These are phyloP conservation scores for Chytriomyces sp. DNA, from an alignment of 192 early-diverging fungal genomes.

Conservation along the genomic window DNA sequence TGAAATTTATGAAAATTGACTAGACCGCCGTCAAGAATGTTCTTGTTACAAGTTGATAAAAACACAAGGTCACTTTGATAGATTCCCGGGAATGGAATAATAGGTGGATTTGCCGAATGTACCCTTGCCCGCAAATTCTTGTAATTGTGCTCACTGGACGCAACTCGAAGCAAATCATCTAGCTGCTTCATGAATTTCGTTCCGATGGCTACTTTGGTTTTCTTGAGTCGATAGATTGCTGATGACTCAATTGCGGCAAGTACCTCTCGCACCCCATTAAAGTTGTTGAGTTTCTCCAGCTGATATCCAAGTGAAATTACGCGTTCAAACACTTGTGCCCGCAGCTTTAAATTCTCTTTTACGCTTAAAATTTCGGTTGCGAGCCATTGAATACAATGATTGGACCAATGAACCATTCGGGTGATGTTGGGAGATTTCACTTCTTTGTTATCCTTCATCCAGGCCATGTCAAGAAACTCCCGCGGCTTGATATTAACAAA, in stretches of 20 bases:
- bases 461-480: constrained; percentile 56
- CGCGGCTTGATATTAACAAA: constrained; percentile 52
- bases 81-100: constrained; percentile 63
- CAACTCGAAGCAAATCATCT: constrained; percentile 50
- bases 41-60: constrained; percentile 55
- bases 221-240: constrained; percentile 57
- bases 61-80: constrained; percentile 65
- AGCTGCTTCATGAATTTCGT: constrained; percentile 48
- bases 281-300: constrained; percentile 55
- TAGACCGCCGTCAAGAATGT: constrained; percentile 48
- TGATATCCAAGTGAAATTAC: constrained; percentile 48
- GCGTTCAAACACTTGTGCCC: constrained; percentile 50
- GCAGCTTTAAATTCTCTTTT: constrained; percentile 45
- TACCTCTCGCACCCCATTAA: constrained; percentile 62
- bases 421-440: constrained; percentile 54
- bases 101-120: constrained; percentile 52
- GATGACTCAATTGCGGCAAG: constrained; percentile 58
- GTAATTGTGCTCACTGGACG: constrained; percentile 59
- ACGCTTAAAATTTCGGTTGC: constrained; percentile 55
- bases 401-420: constrained; percentile 59
- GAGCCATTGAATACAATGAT: constrained; percentile 61
- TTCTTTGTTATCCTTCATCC: constrained; percentile 66
- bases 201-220: constrained; percentile 52
- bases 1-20: constrained; percentile 63
- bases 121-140: constrained; percentile 55